Conservation (phyloP, 2,329 filamentous ascomycete species). For the Colletotrichum sp. region DNA sequence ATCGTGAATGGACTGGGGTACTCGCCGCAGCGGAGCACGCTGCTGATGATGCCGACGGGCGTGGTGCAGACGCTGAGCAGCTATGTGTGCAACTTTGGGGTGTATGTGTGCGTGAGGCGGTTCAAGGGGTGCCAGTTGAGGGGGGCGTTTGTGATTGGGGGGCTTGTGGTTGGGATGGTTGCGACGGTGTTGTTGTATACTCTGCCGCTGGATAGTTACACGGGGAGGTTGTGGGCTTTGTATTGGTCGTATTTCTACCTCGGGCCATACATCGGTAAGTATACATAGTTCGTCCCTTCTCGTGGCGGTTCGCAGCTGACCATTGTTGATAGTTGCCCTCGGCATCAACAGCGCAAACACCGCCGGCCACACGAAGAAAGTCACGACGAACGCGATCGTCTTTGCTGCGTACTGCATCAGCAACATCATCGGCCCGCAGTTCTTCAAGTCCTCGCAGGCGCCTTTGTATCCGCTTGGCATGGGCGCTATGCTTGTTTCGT, state of each 20-base stretch:
- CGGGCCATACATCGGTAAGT: neutral
- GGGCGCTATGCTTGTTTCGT: constrained; percentile 28
- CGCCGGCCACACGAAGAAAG: neutral
- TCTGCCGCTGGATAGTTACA: neutral
- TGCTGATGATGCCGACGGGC: neutral
- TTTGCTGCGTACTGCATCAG: constrained; percentile 21
- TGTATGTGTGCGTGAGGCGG: neutral
- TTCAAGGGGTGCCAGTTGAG: neutral
- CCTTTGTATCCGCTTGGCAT: constrained; percentile 32
- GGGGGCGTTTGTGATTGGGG: neutral
- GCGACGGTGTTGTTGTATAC: neutral
- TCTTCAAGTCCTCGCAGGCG: constrained; percentile 30
- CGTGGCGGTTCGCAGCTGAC: neutral
- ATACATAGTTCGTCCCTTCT: neutral
- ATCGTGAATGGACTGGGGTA: neutral
- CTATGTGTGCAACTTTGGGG: neutral
- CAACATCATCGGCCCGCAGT: constrained; percentile 34
- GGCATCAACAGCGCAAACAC: neutral
- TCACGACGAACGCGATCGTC: neutral
- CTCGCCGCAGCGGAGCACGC: neutral
- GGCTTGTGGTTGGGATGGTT: neutral
- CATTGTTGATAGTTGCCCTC: neutral
- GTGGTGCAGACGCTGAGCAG: neutral
- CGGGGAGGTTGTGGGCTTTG: neutral
- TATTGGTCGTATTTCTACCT: neutral